Conservation (phyloP, 1,139 yeast genomes). For the Suhomyces choctaworum region DNA sequence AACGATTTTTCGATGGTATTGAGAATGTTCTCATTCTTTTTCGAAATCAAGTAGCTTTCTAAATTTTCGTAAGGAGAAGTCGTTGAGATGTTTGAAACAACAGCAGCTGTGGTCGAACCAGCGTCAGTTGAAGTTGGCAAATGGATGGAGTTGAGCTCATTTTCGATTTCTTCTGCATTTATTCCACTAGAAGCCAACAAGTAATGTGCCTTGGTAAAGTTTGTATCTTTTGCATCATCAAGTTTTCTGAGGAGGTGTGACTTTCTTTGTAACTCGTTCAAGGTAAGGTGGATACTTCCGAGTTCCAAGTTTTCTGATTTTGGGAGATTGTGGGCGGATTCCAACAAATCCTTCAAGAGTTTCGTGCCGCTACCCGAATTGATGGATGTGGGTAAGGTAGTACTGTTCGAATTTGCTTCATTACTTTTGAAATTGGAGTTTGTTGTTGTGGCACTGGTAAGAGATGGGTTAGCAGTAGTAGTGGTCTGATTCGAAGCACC, state of each 20-base stretch:
- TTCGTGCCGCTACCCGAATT: constrained; percentile 16
- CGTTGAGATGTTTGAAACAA: not conserved
- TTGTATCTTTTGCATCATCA: constrained; percentile 35
- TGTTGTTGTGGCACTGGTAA: constrained; percentile 2
- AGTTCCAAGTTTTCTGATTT: constrained; percentile 57
- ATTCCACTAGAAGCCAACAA: constrained; percentile 87
- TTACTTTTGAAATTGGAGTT: constrained; percentile 4
- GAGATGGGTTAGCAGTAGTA: not conserved
- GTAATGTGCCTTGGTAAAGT: constrained; percentile 86
- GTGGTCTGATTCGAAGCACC: constrained; percentile 5
- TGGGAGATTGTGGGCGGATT: constrained; percentile 71
- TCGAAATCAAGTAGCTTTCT: constrained; percentile 60
- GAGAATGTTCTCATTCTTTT: constrained; percentile 80
- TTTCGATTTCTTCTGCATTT: constrained; percentile 82
- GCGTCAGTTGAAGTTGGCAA: constrained; percentile 21
- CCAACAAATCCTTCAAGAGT: constrained; percentile 62
- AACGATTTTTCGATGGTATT: constrained; percentile 83
- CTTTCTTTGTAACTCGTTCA: constrained; percentile 73
- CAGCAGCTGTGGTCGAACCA: constrained; percentile 13
- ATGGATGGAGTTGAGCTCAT: constrained; percentile 51
- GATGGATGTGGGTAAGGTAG: constrained; percentile 9
- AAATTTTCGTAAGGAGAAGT: constrained; percentile 24
- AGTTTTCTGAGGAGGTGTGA: constrained; percentile 60
- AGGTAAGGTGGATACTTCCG: constrained; percentile 73
- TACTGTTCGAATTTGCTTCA: constrained; percentile 1